Conservation (phyloP, 1,284 basidiomycete species). For the Puccinia coronata region DNA sequence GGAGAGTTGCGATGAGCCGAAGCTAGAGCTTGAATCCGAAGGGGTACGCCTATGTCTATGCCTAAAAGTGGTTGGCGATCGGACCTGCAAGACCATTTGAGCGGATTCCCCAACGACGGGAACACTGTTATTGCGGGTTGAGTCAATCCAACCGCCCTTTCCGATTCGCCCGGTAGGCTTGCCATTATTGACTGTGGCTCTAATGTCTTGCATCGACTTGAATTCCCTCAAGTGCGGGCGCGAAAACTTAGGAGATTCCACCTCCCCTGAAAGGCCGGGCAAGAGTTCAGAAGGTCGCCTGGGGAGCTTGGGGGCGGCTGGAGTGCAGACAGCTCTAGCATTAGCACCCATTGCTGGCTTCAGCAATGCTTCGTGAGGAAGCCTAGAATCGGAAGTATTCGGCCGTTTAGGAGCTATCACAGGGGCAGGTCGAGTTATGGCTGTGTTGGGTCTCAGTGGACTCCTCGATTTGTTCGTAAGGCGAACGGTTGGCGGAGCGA, state of each 20-base stretch:
- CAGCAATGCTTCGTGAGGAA: not conserved
- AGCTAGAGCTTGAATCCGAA: constrained; percentile 37
- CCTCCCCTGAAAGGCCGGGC: not conserved
- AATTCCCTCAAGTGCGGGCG: constrained; percentile 33
- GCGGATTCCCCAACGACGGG: not conserved
- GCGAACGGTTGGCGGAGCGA: not conserved
- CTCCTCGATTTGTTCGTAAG: not conserved
- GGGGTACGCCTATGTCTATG: not conserved
- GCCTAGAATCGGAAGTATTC: constrained; percentile 1
- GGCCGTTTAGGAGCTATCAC: not conserved
- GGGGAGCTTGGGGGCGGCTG: not conserved
- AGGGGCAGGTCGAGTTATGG: not conserved
- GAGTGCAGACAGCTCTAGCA: not conserved
- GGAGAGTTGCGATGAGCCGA: constrained; percentile 32
- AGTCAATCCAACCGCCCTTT: not conserved
- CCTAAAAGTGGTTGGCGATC: constrained; percentile 17
- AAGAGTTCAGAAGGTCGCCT: constrained; percentile 5
- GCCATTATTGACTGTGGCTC: not conserved
- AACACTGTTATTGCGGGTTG: constrained; percentile 8
- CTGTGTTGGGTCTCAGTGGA: constrained; percentile 1
- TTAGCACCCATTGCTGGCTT: not conserved
- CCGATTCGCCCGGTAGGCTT: not conserved
- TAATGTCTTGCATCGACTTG: constrained; percentile 48
- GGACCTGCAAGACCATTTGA: not conserved
- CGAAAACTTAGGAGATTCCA: not conserved